Evolutionary conservation across 2,329 filamentous ascomycete species (phyloP).

Genomic region (Xylariales sp.): DNA sequence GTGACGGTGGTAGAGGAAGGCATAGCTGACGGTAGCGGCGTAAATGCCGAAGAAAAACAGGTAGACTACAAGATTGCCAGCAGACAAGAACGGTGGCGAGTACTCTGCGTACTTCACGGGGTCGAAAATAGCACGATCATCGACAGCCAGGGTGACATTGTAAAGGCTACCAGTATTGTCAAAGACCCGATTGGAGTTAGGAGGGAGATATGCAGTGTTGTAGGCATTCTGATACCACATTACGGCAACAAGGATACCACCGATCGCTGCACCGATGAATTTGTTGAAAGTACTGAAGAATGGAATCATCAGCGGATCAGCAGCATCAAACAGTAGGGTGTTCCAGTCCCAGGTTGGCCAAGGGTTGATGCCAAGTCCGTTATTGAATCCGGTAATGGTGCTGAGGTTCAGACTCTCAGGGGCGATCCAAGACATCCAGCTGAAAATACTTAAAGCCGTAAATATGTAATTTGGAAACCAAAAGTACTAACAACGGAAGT

Average conservation of each 20-base stretch:
- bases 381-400: constrained; percentile 27
- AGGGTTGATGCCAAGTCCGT: constrained; percentile 29
- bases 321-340: constrained; percentile 18
- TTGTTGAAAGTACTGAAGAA: constrained; percentile 60
- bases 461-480: constrained; percentile 49
- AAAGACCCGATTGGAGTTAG: constrained; percentile 47
- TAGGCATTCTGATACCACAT: constrained; percentile 57
- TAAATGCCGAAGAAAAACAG: constrained; percentile 53
- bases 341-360: constrained; percentile 38
- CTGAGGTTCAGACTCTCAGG: constrained; percentile 28
- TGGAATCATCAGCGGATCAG: constrained; percentile 27
- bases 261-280: constrained; percentile 51
- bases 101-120: constrained; percentile 42
- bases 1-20: constrained; percentile 45
- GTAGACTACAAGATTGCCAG: constrained; percentile 47
- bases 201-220: constrained; percentile 45
- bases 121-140: constrained; percentile 37
- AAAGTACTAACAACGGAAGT: too few relatives aligned
- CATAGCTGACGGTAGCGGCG: constrained; percentile 46
- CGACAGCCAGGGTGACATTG: constrained; percentile 32
- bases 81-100: constrained; percentile 46
- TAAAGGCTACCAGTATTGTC: constrained; percentile 45
- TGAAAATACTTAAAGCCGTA: constrained; percentile 40
- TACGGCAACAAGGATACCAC: constrained; percentile 48
- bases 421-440: constrained; percentile 50